Conservation (phyloP, 352 stramenopile species). For the Phytophthora pistaciae region DNA sequence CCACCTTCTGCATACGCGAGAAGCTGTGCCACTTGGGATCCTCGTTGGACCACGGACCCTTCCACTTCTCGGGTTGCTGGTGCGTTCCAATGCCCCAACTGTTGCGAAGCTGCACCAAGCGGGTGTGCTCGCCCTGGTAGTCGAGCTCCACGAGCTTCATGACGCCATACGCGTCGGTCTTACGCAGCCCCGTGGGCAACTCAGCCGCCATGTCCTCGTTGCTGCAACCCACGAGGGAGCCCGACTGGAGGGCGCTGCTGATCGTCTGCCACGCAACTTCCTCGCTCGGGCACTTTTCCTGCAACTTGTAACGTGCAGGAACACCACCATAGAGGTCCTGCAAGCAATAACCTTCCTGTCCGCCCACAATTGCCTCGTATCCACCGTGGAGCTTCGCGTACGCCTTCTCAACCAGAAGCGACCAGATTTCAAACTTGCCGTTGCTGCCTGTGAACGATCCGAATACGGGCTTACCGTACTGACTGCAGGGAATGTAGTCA, state of each 20-base stretch:
- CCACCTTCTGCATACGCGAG: conserved; percentile 77
- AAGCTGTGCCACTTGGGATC: conserved; percentile 80
- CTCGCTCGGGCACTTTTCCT: conserved; percentile 69
- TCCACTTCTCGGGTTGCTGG: conserved; percentile 74
- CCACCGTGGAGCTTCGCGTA: conserved; percentile 94
- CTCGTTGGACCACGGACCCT: conserved; percentile 72
- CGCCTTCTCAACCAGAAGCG: conserved; percentile 94
- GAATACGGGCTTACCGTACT: conserved; percentile 88
- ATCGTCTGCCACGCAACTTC: conserved; percentile 67
- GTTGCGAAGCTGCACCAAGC: conserved; percentile 83
- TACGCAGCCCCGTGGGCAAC: conserved; percentile 69
- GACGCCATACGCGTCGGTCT: conserved; percentile 79
- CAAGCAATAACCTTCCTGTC: conserved; percentile 80
- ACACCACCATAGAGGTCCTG: conserved; percentile 86
- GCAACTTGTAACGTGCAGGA: conserved; percentile 69
- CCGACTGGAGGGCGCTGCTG: conserved; percentile 51
- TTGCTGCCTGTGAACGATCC: conserved; percentile 84
- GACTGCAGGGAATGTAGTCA: conserved; percentile 86
- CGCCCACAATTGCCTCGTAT: conserved; percentile 92
- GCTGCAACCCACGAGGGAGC: conserved; percentile 75
- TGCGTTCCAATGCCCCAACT: conserved; percentile 77
- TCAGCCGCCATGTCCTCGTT: conserved; percentile 77
- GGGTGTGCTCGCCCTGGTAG: conserved; percentile 59
- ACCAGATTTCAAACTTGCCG: conserved; percentile 94
- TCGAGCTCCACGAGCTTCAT: conserved; percentile 81